Percentiles rank a stretch among this genome's conserved stretches.
Evolutionary conservation across 257 asterid genomes (phyloP).

Genomic region (Ajuga chamaepitys): DNA sequence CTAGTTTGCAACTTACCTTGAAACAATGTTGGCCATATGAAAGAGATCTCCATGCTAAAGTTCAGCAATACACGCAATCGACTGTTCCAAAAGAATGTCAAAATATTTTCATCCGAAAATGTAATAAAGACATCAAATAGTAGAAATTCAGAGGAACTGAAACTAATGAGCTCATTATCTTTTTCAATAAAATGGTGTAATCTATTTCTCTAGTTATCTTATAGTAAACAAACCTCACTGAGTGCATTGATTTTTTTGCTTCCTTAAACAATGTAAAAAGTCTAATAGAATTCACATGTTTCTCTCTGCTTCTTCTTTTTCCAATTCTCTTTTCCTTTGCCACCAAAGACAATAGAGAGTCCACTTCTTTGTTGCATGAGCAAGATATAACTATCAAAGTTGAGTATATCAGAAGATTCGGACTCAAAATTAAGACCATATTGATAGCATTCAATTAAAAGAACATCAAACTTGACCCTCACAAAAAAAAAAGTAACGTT

Average conservation of each 20-base stretch:
- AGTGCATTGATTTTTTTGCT: conserved; percentile 60
- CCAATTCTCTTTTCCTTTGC: conserved; percentile 69
- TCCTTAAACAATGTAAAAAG: conserved; percentile 58
- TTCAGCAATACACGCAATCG: conserved; percentile 83
- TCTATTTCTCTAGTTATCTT: neutral
- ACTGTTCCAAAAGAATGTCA: conserved; percentile 38
- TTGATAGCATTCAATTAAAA: no score
- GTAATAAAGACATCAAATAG: conserved; percentile 14
- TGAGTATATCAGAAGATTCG: neutral
- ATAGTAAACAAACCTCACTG: conserved; percentile 48
- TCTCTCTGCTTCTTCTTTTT: conserved; percentile 83
- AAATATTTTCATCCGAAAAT: conserved; percentile 2
- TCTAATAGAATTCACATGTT: conserved; percentile 69
- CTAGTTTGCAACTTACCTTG: conserved; percentile 46
- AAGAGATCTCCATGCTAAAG: conserved; percentile 75
- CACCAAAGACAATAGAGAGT: conserved; percentile 45
- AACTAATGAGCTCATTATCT: conserved; percentile 1
- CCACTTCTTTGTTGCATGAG: conserved; percentile 29
- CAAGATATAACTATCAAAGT: neutral
- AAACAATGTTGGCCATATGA: conserved; percentile 78
- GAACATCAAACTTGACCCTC: no score
- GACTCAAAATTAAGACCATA: neutral
- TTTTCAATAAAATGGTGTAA: neutral
- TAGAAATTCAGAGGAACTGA: conserved; percentile 9
- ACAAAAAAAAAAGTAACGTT: no score